Evolutionary conservation across 1,284 basidiomycete genomes (phyloP).

Genomic region (Albatrellus sp.): DNA sequence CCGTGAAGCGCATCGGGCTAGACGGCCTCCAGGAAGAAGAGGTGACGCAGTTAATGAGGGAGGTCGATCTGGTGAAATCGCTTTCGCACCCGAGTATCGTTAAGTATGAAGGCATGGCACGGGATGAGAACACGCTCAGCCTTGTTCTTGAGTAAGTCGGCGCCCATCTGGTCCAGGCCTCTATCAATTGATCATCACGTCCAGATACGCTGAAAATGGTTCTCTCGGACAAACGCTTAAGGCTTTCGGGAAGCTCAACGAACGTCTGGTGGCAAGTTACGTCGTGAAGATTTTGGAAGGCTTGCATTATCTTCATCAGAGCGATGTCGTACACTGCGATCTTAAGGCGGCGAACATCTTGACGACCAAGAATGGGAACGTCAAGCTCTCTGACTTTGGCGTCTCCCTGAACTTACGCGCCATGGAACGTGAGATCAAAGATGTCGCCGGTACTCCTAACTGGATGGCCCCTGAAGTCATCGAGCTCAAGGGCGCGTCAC

Average conservation of each 20-base stretch:
- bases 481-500: conserved; percentile 64
- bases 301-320: conserved; percentile 76
- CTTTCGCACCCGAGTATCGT: conserved; percentile 88
- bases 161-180: not conserved
- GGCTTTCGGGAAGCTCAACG: conserved; percentile 85
- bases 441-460: conserved; percentile 89
- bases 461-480: conserved; percentile 99
- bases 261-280: conserved; percentile 79
- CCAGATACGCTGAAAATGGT: conserved; percentile 86
- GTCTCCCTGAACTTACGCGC: conserved; percentile 98
- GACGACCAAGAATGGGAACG: conserved; percentile 93
- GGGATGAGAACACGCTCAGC: conserved; percentile 76
- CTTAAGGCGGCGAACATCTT: conserved; percentile 98
- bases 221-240: conserved; percentile 85
- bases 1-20: conserved; percentile 84
- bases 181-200: not conserved
- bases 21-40: conserved; percentile 81
- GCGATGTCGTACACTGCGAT: conserved; percentile 81
- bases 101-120: conserved; percentile 91
- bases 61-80: conserved; percentile 83
- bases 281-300: conserved; percentile 92
- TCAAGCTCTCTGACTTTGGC: conserved; percentile 97
- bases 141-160: conserved; percentile 80
- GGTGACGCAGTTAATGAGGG: conserved; percentile 78
- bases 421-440: conserved; percentile 79